phyloP scores from a whole-genome alignment of 2,329 filamentous ascomycete genomes.

The Macrophomina pseudophaseolina region DNA sequence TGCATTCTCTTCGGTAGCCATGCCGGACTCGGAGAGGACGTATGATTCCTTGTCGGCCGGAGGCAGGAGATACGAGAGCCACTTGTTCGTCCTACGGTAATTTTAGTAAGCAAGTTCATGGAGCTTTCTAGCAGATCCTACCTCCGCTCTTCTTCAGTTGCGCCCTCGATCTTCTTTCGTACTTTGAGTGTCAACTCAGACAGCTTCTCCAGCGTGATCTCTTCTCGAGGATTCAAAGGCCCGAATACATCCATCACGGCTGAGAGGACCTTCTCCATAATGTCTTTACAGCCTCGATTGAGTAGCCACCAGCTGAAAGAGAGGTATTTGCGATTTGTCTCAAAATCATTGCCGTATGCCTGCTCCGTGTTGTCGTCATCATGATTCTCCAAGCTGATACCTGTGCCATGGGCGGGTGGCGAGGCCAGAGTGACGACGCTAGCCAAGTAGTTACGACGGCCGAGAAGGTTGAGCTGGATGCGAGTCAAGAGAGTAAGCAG shows the following conservation, averaged over 20 bases:
- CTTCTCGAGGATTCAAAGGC: constrained; percentile 84
- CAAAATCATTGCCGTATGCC: constrained; percentile 88
- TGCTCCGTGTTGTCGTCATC: constrained; percentile 86
- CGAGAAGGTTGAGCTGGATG: constrained; percentile 95
- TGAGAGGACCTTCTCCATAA: constrained; percentile 80
- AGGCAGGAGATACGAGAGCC: constrained; percentile 85
- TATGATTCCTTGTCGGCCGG: constrained; percentile 77
- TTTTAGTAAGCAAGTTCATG: background rate
- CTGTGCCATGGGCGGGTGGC: constrained; percentile 68
- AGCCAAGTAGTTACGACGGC: constrained; percentile 91
- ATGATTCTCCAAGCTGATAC: constrained; percentile 89
- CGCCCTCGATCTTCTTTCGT: constrained; percentile 81
- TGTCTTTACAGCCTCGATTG: constrained; percentile 83
- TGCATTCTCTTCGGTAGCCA: constrained; percentile 52
- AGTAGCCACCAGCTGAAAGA: constrained; percentile 99
- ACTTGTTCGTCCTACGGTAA: constrained; percentile 54
- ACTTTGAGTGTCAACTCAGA: constrained; percentile 82
- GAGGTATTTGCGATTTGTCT: constrained; percentile 92
- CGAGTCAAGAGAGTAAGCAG: constrained; percentile 90
- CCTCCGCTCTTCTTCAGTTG: constrained; percentile 66
- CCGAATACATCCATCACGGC: constrained; percentile 91
- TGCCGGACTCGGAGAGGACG: constrained; percentile 85
- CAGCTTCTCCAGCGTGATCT: constrained; percentile 80
- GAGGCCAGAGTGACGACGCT: constrained; percentile 91
- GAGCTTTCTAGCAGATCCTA: constrained; percentile 36